A percentile compares a stretch with the other conserved stretches of the same genome.
These are phyloP conservation scores for Penicillium thymicola DNA, from an alignment of 2,329 filamentous ascomycete species.

Conservation along the genomic window DNA sequence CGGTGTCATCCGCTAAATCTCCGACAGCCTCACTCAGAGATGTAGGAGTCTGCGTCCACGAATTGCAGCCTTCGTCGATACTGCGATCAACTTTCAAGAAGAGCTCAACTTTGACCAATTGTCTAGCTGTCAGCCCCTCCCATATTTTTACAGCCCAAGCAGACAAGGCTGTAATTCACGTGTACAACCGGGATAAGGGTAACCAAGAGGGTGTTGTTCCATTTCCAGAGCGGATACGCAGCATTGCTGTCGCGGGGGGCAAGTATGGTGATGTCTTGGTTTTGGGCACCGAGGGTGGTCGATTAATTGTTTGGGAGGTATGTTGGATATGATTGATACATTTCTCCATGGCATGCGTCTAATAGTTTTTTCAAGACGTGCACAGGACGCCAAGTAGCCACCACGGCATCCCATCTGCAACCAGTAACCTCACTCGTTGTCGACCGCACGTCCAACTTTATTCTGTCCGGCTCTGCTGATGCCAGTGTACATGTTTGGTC, in stretches of 20 bases:
- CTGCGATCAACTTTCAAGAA: conserved; percentile 84
- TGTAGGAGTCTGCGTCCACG: conserved; percentile 81
- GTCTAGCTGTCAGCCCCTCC: conserved; percentile 72
- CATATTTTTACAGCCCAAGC: conserved; percentile 91
- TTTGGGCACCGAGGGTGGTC: conserved; percentile 78
- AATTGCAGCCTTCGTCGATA: conserved; percentile 72
- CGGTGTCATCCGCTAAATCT: conserved; percentile 40
- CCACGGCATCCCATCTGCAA: conserved; percentile 43
- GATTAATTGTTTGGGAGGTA: conserved; percentile 91
- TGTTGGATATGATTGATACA: conserved; percentile 26
- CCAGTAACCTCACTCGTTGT: conserved; percentile 69
- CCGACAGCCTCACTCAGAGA: conserved; percentile 61
- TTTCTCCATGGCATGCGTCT: conserved; percentile 5
- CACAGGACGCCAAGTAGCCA: conserved; percentile 46
- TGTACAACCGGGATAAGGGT: conserved; percentile 79
- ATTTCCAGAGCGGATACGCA: conserved; percentile 82
- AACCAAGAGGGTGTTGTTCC: conserved; percentile 86
- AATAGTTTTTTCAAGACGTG: conserved; percentile 32
- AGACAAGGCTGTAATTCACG: conserved; percentile 87
- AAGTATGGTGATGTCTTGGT: conserved; percentile 61
- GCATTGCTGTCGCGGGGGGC: conserved; percentile 67
- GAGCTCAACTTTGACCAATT: conserved; percentile 74
- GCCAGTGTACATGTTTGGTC: conserved; percentile 93
- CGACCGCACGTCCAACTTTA: conserved; percentile 58
- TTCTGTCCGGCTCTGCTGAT: conserved; percentile 57